A percentile compares a stretch with the other conserved stretches of the same genome.
Conservation (phyloP, 2,329 filamentous ascomycete species). For the Curvularia spicifera region DNA sequence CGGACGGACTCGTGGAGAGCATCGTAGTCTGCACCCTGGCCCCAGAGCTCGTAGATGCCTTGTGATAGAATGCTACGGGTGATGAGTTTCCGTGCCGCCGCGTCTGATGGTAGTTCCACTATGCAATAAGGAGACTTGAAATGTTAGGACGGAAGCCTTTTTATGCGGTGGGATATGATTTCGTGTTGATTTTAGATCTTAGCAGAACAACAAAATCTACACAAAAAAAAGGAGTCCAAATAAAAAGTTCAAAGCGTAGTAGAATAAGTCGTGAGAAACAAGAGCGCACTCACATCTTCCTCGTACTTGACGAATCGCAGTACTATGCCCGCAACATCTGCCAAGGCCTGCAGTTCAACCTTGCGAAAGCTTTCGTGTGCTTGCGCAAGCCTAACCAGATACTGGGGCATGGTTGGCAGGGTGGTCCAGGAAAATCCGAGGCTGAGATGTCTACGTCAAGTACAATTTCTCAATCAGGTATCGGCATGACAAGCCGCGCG, state of each 20-base stretch:
- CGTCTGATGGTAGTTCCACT: constrained; percentile 68
- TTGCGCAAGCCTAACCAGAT: constrained; percentile 88
- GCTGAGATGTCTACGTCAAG: neutral
- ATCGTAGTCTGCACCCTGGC: constrained; percentile 69
- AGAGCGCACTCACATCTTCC: constrained; percentile 66
- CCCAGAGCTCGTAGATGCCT: constrained; percentile 91
- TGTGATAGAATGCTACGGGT: constrained; percentile 80
- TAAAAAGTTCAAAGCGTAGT: neutral
- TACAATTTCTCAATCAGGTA: constrained; percentile 26
- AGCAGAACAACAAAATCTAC: neutral
- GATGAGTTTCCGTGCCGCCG: constrained; percentile 70
- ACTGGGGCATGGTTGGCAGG: constrained; percentile 62
- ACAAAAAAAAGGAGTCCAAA: neutral
- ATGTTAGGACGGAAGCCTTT: constrained; percentile 15
- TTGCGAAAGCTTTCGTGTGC: constrained; percentile 88
- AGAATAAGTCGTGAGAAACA: neutral
- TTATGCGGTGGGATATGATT: neutral
- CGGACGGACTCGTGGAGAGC: constrained; percentile 72
- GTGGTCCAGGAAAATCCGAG: neutral
- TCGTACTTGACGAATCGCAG: constrained; percentile 78
- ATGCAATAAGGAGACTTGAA: constrained; percentile 86
- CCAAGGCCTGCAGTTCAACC: constrained; percentile 83
- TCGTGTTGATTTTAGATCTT: too few relatives aligned
- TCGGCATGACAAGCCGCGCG: constrained; percentile 21
- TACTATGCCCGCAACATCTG: constrained; percentile 68